phyloP scores from a whole-genome alignment of 495 filamentous ascomycete species.

The Darksidea phi region DNA sequence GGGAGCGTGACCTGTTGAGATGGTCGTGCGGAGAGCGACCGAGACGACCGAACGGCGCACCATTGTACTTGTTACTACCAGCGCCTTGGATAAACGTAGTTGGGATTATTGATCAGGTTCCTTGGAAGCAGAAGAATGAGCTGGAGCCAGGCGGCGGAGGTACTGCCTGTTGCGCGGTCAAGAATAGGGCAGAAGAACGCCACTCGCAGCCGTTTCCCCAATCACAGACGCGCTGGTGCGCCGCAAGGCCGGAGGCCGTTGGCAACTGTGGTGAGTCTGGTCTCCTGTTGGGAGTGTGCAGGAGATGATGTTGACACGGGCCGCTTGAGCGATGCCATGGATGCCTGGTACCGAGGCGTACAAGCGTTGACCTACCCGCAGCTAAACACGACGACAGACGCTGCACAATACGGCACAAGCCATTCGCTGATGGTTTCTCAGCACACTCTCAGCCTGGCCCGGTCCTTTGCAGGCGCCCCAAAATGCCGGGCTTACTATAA shows the following conservation, averaged over 20 bases:
- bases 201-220: background rate
- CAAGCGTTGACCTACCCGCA: constrained; percentile 6
- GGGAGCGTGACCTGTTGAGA: background rate
- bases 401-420: constrained; percentile 8
- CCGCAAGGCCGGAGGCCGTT: background rate
- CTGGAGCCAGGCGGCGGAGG: background rate
- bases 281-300: background rate
- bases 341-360: background rate
- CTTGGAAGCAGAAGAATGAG: background rate
- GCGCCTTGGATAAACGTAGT: background rate
- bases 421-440: constrained; percentile 7
- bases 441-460: background rate
- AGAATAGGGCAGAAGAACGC: background rate
- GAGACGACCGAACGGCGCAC: background rate
- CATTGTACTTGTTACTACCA: background rate
- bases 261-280: too few species aligned
- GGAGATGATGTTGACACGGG: background rate
- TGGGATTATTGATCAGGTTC: background rate
- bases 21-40: too few species aligned
- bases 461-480: background rate
- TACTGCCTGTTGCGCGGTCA: background rate
- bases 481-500: background rate
- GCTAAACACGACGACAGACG: constrained; percentile 5
- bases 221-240: background rate
- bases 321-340: background rate